phyloP scores from a whole-genome alignment of 1,284 basidiomycete genomes.

The Fomitopsis schrenkii region DNA sequence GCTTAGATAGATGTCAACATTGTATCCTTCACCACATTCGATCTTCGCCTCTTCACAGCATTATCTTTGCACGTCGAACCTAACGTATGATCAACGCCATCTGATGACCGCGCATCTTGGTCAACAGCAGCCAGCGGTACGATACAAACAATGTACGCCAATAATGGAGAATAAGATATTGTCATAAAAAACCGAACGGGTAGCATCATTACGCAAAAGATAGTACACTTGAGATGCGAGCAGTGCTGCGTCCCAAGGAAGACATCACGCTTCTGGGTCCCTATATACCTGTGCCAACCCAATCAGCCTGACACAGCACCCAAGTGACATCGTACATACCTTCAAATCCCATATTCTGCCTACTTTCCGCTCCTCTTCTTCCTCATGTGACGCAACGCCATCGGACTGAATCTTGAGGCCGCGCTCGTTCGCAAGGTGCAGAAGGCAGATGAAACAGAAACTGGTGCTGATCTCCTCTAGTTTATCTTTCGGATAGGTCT shows the following conservation, averaged over 20 bases:
- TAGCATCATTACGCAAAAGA: background rate
- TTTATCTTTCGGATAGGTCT: slow-evolving; percentile 86
- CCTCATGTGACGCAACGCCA: slow-evolving; percentile 27
- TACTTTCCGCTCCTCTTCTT: slow-evolving; percentile 41
- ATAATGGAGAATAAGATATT: background rate
- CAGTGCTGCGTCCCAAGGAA: background rate
- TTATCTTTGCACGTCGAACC: background rate
- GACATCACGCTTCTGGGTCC: slow-evolving; percentile 55
- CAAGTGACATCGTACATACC: slow-evolving; percentile 35
- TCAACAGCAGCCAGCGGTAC: background rate
- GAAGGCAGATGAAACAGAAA: slow-evolving; percentile 98
- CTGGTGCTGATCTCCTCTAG: slow-evolving; percentile 98
- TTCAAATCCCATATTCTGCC: slow-evolving; percentile 77
- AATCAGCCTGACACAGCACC: background rate
- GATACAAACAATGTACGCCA: background rate
- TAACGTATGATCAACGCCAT: background rate
- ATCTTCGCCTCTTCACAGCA: background rate
- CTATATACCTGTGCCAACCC: slow-evolving; percentile 53
- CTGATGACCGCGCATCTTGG: background rate
- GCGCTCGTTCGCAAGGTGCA: slow-evolving; percentile 95
- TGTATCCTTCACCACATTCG: background rate
- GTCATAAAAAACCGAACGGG: background rate
- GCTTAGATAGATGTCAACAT: background rate
- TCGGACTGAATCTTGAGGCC: slow-evolving; percentile 74
- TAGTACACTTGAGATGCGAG: background rate